Evolutionary conservation across 1,139 yeast genomes (phyloP).

Genomic region (Geotrichum restrictum): DNA sequence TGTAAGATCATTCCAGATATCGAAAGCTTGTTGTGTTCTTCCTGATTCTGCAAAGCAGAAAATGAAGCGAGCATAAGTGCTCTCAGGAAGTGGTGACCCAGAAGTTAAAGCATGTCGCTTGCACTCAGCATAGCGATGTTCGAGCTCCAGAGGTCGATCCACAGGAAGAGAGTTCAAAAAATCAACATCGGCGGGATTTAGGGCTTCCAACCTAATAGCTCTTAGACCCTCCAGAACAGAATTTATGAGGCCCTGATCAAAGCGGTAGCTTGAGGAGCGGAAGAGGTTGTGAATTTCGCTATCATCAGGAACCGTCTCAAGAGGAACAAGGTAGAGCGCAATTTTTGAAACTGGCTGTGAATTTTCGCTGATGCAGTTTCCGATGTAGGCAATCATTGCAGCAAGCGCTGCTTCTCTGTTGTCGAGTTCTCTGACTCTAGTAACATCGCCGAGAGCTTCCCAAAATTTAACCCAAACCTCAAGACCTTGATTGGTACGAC

Average conservation of each 20-base stretch:
- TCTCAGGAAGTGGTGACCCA: constrained; percentile 31
- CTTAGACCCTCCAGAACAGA: constrained; percentile 23
- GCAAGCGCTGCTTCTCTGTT: constrained; percentile 33
- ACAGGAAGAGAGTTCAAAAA: constrained; percentile 28
- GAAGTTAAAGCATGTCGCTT: constrained; percentile 21
- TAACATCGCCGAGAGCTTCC: constrained; percentile 31
- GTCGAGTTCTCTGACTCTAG: constrained; percentile 27
- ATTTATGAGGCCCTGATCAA: constrained; percentile 6
- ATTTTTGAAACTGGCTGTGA: constrained; percentile 28
- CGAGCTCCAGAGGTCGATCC: constrained; percentile 30
- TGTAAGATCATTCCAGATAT: constrained; percentile 43
- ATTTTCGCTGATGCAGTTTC: constrained; percentile 26
- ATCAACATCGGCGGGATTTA: constrained; percentile 27
- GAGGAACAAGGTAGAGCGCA: constrained; percentile 35
- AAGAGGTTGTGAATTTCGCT: constrained; percentile 23
- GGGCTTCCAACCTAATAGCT: constrained; percentile 24
- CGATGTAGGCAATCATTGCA: constrained; percentile 34
- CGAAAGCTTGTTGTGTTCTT: constrained; percentile 35
- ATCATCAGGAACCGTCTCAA: constrained; percentile 31
- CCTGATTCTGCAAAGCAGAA: constrained; percentile 37
- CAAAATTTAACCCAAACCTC: constrained; percentile 38
- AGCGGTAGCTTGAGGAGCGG: constrained; percentile 4
- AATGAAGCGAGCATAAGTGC: constrained; percentile 38
- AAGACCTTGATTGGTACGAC: constrained; percentile 33
- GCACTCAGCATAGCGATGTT: constrained; percentile 29